Percentiles rank a stretch among this genome's conserved stretches.
These are phyloP conservation scores for Stramenopiles sp. DNA, from an alignment of 352 stramenopile species.

Conservation along the genomic window DNA sequence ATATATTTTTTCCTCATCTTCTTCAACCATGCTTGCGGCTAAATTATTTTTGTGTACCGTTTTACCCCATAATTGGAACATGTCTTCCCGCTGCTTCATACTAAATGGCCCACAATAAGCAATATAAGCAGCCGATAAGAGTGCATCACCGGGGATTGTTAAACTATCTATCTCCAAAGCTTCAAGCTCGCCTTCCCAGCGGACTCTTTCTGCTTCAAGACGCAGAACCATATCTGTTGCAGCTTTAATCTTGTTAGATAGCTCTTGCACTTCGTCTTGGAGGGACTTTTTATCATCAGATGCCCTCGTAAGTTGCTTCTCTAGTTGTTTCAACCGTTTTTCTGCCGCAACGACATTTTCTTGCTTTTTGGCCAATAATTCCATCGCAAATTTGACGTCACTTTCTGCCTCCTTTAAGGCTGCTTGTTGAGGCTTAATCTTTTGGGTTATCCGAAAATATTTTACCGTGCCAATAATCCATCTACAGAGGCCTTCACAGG, in stretches of 20 bases:
- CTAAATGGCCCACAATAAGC: conserved; percentile 96
- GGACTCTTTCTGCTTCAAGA: conserved; percentile 73
- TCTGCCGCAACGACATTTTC: conserved; percentile 57
- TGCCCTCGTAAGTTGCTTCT: conserved; percentile 36
- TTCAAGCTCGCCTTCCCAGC: conserved; percentile 92
- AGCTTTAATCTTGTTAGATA: conserved; percentile 68
- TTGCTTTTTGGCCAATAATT: neutral
- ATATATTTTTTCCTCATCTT: neutral
- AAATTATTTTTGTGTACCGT: neutral
- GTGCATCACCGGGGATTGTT: conserved; percentile 82
- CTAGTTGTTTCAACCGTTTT: neutral
- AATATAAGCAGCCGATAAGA: conserved; percentile 87
- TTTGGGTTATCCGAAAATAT: conserved; percentile 82
- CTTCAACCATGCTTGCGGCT: neutral
- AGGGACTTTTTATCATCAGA: conserved; percentile 46
- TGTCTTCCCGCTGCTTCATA: conserved; percentile 84
- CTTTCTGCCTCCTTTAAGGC: conserved; percentile 63
- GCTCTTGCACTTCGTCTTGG: conserved; percentile 55
- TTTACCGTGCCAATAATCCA: conserved; percentile 85
- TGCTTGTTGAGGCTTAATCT: conserved; percentile 66
- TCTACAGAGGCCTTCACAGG: conserved; percentile 59
- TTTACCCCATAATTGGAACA: conserved; percentile 24
- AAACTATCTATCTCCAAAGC: conserved; percentile 90
- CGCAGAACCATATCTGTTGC: conserved; percentile 86
- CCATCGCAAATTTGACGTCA: conserved; percentile 26